Percentiles rank a stretch among this genome's conserved stretches.
phyloP scores from a whole-genome alignment of 2,329 filamentous ascomycete genomes.

The Fusarium globosum region DNA sequence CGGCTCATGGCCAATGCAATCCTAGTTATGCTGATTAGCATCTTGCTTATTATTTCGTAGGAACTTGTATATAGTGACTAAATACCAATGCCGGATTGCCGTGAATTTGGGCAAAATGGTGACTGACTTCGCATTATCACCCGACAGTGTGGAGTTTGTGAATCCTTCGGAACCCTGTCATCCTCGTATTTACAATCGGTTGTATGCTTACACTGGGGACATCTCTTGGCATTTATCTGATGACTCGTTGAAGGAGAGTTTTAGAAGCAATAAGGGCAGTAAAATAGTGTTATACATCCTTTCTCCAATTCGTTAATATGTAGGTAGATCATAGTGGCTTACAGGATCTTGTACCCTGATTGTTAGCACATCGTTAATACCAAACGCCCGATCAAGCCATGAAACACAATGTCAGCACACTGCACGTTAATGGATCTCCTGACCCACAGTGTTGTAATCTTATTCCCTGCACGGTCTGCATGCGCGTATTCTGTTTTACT shows the following conservation, averaged over 20 bases:
- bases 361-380: no score
- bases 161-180: background rate
- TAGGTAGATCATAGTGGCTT: no score
- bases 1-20: background rate
- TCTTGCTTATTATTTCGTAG: accelerated
- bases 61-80: background rate
- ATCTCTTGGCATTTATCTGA: background rate
- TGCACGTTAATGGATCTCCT: background rate
- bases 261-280: no score
- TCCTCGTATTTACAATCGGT: background rate
- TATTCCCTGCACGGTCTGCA: background rate
- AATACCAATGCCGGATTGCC: background rate
- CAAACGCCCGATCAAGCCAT: background rate
- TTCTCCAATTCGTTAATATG: background rate
- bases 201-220: background rate
- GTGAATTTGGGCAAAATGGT: background rate
- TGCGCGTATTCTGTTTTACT: background rate
- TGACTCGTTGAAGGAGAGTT: no score
- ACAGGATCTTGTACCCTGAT: no score
- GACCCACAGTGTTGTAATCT: background rate
- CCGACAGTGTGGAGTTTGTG: background rate
- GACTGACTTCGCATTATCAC: background rate
- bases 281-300: background rate
- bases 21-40: background rate
- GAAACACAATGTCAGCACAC: background rate